Conservation (phyloP, 2,329 filamentous ascomycete species). For the Trichophyton benhamiae region DNA sequence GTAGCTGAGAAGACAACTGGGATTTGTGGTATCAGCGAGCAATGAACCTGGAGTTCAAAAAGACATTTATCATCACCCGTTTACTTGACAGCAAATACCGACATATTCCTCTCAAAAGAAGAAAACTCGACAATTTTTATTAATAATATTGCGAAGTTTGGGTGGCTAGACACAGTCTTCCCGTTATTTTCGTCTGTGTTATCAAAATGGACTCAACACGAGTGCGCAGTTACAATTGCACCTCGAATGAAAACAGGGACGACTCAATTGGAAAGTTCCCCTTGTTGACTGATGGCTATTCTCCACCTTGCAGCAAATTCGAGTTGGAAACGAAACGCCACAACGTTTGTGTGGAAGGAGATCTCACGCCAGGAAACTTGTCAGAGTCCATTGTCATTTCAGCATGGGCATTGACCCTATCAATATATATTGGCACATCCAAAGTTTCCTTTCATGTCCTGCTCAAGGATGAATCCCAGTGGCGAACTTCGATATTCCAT, state of each 20-base stretch:
- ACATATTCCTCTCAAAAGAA: background rate
- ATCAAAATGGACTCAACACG: conserved; percentile 15
- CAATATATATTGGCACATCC: conserved; percentile 18
- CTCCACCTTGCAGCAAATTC: conserved; percentile 6
- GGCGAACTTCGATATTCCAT: conserved; percentile 5
- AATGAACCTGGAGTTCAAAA: background rate
- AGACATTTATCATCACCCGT: background rate
- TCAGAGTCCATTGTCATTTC: conserved; percentile 25
- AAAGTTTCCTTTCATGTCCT: conserved; percentile 6
- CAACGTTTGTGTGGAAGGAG: background rate
- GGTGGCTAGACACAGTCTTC: no score
- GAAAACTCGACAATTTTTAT: background rate
- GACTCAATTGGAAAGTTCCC: conserved; percentile 9
- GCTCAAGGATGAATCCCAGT: background rate
- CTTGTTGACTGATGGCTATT: conserved; percentile 5
- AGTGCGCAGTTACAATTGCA: conserved; percentile 5
- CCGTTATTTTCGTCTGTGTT: no score
- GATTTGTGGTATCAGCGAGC: background rate
- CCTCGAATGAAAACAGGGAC: conserved; percentile 10
- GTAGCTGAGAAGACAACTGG: background rate
- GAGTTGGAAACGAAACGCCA: conserved; percentile 3
- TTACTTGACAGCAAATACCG: background rate
- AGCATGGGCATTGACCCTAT: conserved; percentile 28
- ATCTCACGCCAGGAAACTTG: conserved; percentile 8
- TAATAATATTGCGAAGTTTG: no score